These are phyloP conservation scores for Ophiostoma ips DNA, from an alignment of 2,329 filamentous ascomycete genomes.

Conservation along the genomic window DNA sequence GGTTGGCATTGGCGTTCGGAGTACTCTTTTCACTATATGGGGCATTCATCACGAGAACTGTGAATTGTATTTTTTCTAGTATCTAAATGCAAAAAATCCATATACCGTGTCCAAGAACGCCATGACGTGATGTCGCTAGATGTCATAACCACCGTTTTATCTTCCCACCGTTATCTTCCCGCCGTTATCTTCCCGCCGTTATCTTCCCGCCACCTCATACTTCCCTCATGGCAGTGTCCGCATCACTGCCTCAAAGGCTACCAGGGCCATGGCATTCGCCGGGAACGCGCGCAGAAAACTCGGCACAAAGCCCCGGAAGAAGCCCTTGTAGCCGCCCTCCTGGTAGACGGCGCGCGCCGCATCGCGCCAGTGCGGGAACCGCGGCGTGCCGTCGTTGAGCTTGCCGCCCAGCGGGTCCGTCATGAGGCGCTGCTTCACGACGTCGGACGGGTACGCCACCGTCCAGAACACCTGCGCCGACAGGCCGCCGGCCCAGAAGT, in stretches of 20 bases:
- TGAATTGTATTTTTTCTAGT: no score
- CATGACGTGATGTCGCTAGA: no score
- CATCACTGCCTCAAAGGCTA: constrained; percentile 91
- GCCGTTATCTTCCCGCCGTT: no score
- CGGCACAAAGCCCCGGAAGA: constrained; percentile 86
- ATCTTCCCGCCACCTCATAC: no score
- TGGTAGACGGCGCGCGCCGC: constrained; percentile 64
- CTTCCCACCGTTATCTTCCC: no score
- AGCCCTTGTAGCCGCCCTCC: constrained; percentile 65
- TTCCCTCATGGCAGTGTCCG: constrained; percentile 35
- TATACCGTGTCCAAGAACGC: no score
- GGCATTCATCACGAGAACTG: no score
- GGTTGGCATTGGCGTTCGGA: no score
- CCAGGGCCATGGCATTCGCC: constrained; percentile 83
- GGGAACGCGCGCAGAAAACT: constrained; percentile 92
- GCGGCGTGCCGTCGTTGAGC: constrained; percentile 51
- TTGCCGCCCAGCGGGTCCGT: constrained; percentile 71
- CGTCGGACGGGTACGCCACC: constrained; percentile 79
- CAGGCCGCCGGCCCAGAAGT: constrained; percentile 94
- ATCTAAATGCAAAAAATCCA: no score
- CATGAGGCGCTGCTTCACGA: constrained; percentile 95
- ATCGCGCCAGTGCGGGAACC: constrained; percentile 63
- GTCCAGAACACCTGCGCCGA: constrained; percentile 93
- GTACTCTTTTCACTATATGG: no score
- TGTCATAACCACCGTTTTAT: no score